These are phyloP conservation scores for Penicillium janthinellum DNA, from an alignment of 2,329 filamentous ascomycete species.

Conservation along the genomic window DNA sequence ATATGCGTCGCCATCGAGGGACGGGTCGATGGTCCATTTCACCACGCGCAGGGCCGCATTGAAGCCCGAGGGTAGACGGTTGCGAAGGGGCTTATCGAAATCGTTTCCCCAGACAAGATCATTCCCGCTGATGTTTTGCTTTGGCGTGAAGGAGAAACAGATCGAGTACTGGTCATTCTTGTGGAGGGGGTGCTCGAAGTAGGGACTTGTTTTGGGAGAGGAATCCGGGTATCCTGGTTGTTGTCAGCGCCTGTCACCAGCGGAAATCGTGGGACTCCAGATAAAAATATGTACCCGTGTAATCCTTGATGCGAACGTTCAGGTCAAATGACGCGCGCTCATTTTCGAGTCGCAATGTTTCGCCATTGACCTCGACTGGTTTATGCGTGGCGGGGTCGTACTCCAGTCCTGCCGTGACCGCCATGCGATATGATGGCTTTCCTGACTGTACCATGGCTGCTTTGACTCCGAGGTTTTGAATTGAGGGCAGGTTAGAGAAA, in stretches of 20 bases:
- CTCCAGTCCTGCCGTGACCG: conserved; percentile 75
- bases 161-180: conserved; percentile 82
- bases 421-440: conserved; percentile 65
- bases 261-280: not conserved
- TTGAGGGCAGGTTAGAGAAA: not conserved
- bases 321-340: conserved; percentile 67
- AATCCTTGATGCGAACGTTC: conserved; percentile 72
- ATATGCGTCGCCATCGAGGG: conserved; percentile 85
- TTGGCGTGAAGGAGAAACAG: conserved; percentile 75
- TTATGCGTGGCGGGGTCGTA: conserved; percentile 76
- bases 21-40: conserved; percentile 88
- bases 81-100: conserved; percentile 87
- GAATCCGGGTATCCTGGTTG: conserved; percentile 66
- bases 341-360: conserved; percentile 64
- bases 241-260: not conserved
- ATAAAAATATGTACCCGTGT: conserved; percentile 41
- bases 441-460: not conserved
- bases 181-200: conserved; percentile 74
- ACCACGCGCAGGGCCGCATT: conserved; percentile 81
- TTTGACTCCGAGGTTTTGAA: not conserved
- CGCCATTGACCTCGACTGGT: conserved; percentile 73
- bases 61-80: conserved; percentile 84
- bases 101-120: conserved; percentile 93
- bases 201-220: conserved; percentile 71
- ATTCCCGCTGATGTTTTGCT: conserved; percentile 63